These are phyloP conservation scores for Alternaria solani DNA, from an alignment of 2,329 filamentous ascomycete genomes.

Conservation along the genomic window DNA sequence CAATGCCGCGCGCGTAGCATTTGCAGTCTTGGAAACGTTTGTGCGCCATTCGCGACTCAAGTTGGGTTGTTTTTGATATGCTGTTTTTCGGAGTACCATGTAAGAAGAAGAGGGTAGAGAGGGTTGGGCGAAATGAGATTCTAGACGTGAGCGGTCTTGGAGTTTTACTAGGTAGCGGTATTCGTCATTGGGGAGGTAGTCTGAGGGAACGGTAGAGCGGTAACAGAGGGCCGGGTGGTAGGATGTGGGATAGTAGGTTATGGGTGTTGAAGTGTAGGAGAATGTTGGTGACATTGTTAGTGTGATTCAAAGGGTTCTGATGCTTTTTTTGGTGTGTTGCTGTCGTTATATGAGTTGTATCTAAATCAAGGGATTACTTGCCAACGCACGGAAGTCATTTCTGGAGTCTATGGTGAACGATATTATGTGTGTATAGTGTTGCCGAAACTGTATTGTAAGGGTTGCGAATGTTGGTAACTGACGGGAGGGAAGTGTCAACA, in stretches of 20 bases:
- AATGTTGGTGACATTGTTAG: not conserved
- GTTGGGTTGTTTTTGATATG: slow-evolving; percentile 7
- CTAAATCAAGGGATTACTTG: not conserved
- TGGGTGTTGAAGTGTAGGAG: not conserved
- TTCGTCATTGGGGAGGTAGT: slow-evolving; percentile 20
- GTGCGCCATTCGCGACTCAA: slow-evolving; percentile 9
- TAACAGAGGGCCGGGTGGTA: not conserved
- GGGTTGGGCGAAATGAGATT: slow-evolving; percentile 9
- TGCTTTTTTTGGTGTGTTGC: not conserved
- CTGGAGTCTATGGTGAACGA: not conserved
- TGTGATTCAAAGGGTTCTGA: not conserved
- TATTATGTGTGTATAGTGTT: not conserved
- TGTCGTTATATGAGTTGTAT: not conserved
- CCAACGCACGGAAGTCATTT: not conserved
- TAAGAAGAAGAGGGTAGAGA: not conserved
- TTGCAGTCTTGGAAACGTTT: slow-evolving; percentile 15
- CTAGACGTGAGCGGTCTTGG: slow-evolving; percentile 10
- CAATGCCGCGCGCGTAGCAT: slow-evolving; percentile 24
- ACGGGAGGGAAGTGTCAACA: not conserved
- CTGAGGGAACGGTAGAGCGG: not conserved
- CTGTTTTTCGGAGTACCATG: not conserved
- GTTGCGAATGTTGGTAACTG: not conserved
- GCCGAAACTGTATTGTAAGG: not conserved
- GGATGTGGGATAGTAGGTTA: not conserved
- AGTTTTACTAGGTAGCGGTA: slow-evolving; percentile 7